Base-by-base conservation (phyloP, 2,329 filamentous ascomycete genomes). In the Dothiorella sarmentorum region DNA sequence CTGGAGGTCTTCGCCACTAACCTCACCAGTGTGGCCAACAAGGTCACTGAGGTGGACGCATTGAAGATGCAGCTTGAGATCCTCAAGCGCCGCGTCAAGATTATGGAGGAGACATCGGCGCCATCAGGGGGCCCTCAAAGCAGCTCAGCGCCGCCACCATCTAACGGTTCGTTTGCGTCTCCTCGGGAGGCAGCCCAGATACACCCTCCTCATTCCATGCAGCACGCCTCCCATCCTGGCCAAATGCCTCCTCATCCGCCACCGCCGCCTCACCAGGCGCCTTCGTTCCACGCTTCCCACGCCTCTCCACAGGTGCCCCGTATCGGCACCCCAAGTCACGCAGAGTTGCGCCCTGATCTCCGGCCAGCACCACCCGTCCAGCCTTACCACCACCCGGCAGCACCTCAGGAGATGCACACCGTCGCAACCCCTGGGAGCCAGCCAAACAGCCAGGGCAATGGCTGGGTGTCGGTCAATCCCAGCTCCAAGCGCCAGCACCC, bases 41-140 rank as follows among this genome's bases (percentile, higher is more conserved):
- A 77, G 64, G 72, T 73, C 7, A 76, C 73, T 29, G 78, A 80
- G 60, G 68, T 80, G 10, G 78, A 80, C 55, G 72, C 68, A 4
- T 61, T 81, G 44, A 78, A 74, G 61, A 69, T 80, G 63, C 75
- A 76, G 51, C 66, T 80, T 10, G 76, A 79, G 51, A 73, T 80
- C 11, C 68, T 81, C 66, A 78, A 77, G 66, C 75, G 76, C 57
- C 76, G 75, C 44, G 67, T 80, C 20, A 68, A 71, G 53, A 68
- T 69, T 10, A 62, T 76, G 15, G 73, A 75, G 61, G 71, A 53
- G 15, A 17, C 22, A 5, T 31, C 37, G 7, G 35, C 49, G n/a
- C 17, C 47, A 76, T 22, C 58, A 29, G 29, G 40, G 27, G n/a
- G 20, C 20, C 60, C 35, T 17, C 56, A 13, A 7, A 53, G 9